These are phyloP conservation scores for Tagetes patula DNA, from an alignment of 129 eudicot genomes.

Conservation along the genomic window DNA sequence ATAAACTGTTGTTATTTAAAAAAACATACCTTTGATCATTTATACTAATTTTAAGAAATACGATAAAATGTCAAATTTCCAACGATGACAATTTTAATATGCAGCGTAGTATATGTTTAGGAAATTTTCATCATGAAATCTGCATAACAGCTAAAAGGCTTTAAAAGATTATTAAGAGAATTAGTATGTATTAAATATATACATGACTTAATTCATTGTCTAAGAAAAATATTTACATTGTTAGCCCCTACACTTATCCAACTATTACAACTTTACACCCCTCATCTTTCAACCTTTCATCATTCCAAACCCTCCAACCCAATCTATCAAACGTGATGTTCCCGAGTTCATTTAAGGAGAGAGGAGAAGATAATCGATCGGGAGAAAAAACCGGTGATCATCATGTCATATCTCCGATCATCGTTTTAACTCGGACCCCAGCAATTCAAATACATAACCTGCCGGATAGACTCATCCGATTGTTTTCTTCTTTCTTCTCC, in stretches of 20 bases:
- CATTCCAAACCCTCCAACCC: neutral
- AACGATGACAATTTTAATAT: too few species aligned
- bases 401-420: conserved; percentile 14
- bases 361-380: conserved; percentile 11
- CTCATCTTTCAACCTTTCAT: conserved; percentile 19
- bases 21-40: too few species aligned
- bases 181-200: neutral
- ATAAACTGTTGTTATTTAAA: too few species aligned
- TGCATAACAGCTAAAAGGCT: too few species aligned
- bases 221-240: conserved; percentile 28
- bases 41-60: too few species aligned
- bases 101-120: too few species aligned
- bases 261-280: conserved; percentile 12
- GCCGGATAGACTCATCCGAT: conserved; percentile 67
- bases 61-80: too few species aligned
- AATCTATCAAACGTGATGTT: too few species aligned
- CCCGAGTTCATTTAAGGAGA: too few species aligned
- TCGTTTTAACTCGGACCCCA: conserved; percentile 63
- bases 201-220: neutral
- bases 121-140: too few species aligned
- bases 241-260: conserved; percentile 10
- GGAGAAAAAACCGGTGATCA: conserved; percentile 31
- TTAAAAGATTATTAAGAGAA: too few species aligned
- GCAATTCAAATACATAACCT: conserved; percentile 74
- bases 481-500: conserved; percentile 44